Evolutionary conservation across 73 alveolate genomes (phyloP).

Genomic region (Tetrahymena malaccensis): DNA sequence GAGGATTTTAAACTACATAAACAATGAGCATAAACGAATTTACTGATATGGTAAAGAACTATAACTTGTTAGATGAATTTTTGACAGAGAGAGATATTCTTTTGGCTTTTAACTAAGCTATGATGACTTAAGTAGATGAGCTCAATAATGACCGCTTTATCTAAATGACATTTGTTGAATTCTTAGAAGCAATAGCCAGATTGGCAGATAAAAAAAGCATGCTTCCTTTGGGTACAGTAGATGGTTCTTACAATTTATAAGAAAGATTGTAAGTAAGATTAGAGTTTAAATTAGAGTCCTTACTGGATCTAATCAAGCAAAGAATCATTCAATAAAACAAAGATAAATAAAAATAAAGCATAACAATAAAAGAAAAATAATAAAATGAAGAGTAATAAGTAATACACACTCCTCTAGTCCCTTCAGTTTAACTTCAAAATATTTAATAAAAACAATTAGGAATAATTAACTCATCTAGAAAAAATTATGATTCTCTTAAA

Average conservation of each 20-base stretch:
- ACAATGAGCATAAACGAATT: slow-evolving; percentile 58
- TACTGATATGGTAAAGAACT: slow-evolving; percentile 51
- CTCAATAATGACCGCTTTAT: slow-evolving; percentile 63
- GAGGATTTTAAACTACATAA: not conserved
- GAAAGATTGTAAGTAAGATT: not conserved
- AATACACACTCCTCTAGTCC: not conserved
- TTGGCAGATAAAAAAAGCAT: slow-evolving; percentile 41
- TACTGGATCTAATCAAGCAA: not conserved
- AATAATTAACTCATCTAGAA: not conserved
- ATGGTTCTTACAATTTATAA: not conserved
- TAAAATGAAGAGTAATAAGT: not conserved
- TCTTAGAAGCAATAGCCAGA: slow-evolving; percentile 79
- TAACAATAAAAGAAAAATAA: not conserved
- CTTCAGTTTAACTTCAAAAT: not conserved
- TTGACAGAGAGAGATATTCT: slow-evolving; percentile 73
- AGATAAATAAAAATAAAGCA: not conserved
- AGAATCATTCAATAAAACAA: not conserved
- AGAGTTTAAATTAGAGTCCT: not conserved
- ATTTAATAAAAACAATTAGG: not conserved
- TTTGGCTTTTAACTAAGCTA: slow-evolving; percentile 62
- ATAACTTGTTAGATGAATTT: slow-evolving; percentile 51
- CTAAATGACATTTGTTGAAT: slow-evolving; percentile 69
- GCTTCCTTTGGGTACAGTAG: slow-evolving; percentile 7
- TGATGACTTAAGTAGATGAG: slow-evolving; percentile 72
- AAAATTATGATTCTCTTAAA: not conserved